phyloP scores from a whole-genome alignment of 73 alveolate genomes.

The Blepharisma stoltei region DNA sequence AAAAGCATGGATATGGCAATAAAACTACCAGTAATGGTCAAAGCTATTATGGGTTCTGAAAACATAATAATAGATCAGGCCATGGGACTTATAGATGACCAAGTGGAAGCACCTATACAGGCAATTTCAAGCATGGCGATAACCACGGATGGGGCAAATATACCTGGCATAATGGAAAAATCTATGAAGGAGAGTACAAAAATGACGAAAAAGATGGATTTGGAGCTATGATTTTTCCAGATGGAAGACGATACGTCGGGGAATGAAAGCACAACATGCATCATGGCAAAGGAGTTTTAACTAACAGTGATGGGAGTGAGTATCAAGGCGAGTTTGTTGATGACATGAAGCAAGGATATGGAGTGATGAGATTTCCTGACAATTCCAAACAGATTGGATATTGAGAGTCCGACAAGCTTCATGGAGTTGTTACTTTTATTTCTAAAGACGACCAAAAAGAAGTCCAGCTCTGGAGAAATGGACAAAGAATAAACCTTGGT shows the following conservation, averaged over 20 bases:
- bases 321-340: constrained; percentile 37
- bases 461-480: constrained; percentile 32
- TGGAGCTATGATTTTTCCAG: constrained; percentile 46
- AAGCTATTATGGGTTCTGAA: constrained; percentile 31
- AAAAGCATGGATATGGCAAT: constrained; percentile 36
- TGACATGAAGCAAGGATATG: constrained; percentile 35
- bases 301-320: constrained; percentile 41
- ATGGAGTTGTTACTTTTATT: constrained; percentile 27
- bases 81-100: constrained; percentile 48
- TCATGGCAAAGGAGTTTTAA: constrained; percentile 46
- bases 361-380: constrained; percentile 21
- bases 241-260: constrained; percentile 53
- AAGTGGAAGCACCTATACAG: constrained; percentile 38
- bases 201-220: constrained; percentile 44
- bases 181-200: constrained; percentile 42
- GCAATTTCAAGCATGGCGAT: constrained; percentile 37
- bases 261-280: constrained; percentile 45
- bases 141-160: constrained; percentile 36
- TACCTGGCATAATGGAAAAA: constrained; percentile 45
- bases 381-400: constrained; percentile 25
- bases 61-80: constrained; percentile 30
- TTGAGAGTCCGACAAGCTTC: constrained; percentile 30
- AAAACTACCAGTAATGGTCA: constrained; percentile 34
- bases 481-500: constrained; percentile 22
- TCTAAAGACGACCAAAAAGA: constrained; percentile 6